Percentiles rank a stretch among this genome's conserved stretches.
Conservation (phyloP, 768 basidiomycete species). For the Lactifluus rugatus region DNA sequence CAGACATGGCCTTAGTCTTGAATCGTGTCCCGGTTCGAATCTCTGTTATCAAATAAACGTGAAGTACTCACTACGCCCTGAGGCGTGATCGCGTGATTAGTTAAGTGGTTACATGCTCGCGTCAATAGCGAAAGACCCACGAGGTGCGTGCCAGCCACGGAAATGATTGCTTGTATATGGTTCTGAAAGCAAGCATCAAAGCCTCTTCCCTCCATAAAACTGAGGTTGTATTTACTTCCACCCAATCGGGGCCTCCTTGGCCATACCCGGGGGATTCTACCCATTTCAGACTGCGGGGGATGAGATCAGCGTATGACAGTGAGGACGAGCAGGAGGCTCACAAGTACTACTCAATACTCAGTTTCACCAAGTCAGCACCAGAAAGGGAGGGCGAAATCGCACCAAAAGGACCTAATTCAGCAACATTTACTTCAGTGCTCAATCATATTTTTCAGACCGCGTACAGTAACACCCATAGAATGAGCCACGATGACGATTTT, state of each 20-base stretch:
- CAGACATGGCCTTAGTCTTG: conserved; percentile 88
- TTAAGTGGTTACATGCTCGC: not conserved
- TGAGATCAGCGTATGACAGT: not conserved
- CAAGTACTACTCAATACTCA: conserved; percentile 59
- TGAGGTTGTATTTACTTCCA: conserved; percentile 51
- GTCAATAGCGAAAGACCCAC: conserved; percentile 32
- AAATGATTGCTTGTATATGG: conserved; percentile 77
- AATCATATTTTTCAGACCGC: conserved; percentile 20
- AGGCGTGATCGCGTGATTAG: not conserved
- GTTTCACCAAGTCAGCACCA: not conserved
- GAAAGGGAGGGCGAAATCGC: conserved; percentile 21
- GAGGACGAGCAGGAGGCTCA: conserved; percentile 31
- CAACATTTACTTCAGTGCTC: not conserved
- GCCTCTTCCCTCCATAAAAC: not conserved
- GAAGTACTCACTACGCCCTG: conserved; percentile 60
- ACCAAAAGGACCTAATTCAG: conserved; percentile 34
- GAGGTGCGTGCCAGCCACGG: conserved; percentile 80
- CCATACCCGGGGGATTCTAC: conserved; percentile 82
- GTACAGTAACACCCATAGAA: conserved; percentile 77
- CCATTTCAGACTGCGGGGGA: conserved; percentile 73
- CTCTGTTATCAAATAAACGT: not conserved
- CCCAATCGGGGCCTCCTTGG: conserved; percentile 79
- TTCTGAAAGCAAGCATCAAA: conserved; percentile 34
- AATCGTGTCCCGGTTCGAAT: not conserved
- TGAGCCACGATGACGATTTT: conserved; percentile 81